Evolutionary conservation across 2,329 filamentous ascomycete genomes (phyloP).

Genomic region (Fusarium guadeloupense): DNA sequence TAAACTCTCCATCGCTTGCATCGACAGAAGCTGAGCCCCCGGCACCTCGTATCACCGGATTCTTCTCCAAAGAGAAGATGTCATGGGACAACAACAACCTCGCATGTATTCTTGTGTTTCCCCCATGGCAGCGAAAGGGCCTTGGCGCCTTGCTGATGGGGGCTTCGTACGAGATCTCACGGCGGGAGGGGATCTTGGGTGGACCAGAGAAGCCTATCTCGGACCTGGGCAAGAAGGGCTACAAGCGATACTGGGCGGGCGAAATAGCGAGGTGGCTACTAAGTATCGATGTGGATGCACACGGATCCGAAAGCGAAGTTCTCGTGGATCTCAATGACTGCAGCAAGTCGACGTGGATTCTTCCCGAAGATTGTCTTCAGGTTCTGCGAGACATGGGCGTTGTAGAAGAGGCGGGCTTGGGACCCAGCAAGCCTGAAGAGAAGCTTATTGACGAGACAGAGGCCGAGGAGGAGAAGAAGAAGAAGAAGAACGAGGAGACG

Average conservation of each 20-base stretch:
- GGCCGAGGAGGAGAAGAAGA: slow-evolving; percentile 36
- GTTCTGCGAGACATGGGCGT: slow-evolving; percentile 84
- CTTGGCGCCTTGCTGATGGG: slow-evolving; percentile 91
- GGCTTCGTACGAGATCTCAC: slow-evolving; percentile 90
- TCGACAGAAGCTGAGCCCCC: slow-evolving; percentile 45
- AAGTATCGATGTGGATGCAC: slow-evolving; percentile 51
- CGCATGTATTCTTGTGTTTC: slow-evolving; percentile 94
- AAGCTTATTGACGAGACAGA: slow-evolving; percentile 19
- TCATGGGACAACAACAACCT: slow-evolving; percentile 99
- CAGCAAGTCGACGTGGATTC: slow-evolving; percentile 82
- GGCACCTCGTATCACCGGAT: slow-evolving; percentile 74
- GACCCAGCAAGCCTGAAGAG: slow-evolving; percentile 50
- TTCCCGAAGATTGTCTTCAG: slow-evolving; percentile 81
- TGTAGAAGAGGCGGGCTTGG: slow-evolving; percentile 65
- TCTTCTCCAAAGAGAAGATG: slow-evolving; percentile 99
- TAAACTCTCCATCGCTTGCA: neutral
- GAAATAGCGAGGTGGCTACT: slow-evolving; percentile 80
- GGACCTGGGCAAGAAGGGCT: slow-evolving; percentile 83
- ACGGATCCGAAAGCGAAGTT: slow-evolving; percentile 47
- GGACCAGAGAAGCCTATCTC: slow-evolving; percentile 95
- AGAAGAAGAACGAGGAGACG: slow-evolving; percentile 37
- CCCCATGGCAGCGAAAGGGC: slow-evolving; percentile 92
- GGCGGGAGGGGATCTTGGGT: slow-evolving; percentile 82
- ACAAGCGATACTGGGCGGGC: slow-evolving; percentile 85
- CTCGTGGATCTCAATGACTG: slow-evolving; percentile 75